These are phyloP conservation scores for Inonotus hispidus DNA, from an alignment of 1,284 basidiomycete species.

Conservation along the genomic window DNA sequence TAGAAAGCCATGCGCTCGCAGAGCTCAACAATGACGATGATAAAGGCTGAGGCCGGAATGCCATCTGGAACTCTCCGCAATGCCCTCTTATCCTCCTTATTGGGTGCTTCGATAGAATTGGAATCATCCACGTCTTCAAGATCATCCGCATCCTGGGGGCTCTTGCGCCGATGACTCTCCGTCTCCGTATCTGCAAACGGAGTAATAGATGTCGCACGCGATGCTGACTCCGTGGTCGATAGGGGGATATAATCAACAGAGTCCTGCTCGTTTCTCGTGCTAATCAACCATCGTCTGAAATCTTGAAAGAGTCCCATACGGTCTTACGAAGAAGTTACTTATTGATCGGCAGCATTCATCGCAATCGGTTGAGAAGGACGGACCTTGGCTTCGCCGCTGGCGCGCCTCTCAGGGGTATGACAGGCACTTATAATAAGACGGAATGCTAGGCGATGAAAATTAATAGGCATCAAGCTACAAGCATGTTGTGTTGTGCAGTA, in stretches of 20 bases:
- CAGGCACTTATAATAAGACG: neutral
- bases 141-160: neutral
- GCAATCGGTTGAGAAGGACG: too few relatives aligned
- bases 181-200: neutral
- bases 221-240: neutral
- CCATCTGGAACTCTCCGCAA: slow-evolving; percentile 41
- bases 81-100: slow-evolving; percentile 42
- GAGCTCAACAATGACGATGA: slow-evolving; percentile 45
- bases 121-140: neutral
- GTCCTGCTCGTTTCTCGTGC: neutral
- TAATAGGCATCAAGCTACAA: neutral
- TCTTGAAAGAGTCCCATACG: neutral
- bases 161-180: neutral
- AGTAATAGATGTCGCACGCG: neutral
- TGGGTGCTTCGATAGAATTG: slow-evolving; percentile 44
- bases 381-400: neutral
- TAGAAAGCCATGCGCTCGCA: slow-evolving; percentile 50
- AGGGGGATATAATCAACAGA: slow-evolving; percentile 12
- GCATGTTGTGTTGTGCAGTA: neutral
- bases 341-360: neutral
- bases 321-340: neutral
- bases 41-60: slow-evolving; percentile 37
- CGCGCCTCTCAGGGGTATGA: neutral
- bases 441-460: neutral
- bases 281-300: neutral